Evolutionary conservation across 2,329 filamentous ascomycete genomes (phyloP).

Genomic region (Microdochium nivale): DNA sequence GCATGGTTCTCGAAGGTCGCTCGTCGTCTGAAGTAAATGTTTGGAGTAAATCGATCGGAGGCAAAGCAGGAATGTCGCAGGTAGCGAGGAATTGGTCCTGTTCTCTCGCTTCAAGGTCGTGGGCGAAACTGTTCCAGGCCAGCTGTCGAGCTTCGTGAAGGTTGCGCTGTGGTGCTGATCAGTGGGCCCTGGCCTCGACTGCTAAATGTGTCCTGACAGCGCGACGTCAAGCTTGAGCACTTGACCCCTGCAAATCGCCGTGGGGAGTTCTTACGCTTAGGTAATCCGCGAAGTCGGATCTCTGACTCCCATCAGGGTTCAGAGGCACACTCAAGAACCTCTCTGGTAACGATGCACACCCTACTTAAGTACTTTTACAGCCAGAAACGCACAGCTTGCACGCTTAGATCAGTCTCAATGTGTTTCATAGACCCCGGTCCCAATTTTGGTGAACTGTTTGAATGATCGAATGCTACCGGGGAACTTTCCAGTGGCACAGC

Average conservation of each 20-base stretch:
- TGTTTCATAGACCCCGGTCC: no score
- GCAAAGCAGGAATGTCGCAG: background rate
- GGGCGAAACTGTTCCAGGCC: background rate
- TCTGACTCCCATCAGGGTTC: no score
- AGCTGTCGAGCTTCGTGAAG: background rate
- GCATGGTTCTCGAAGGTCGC: conserved; percentile 37
- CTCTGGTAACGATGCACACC: no score
- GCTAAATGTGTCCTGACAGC: background rate
- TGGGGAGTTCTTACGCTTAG: background rate
- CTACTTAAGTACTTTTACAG: no score
- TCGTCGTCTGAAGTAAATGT: no score
- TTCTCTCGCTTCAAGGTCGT: background rate
- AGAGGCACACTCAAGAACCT: no score
- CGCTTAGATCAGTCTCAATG: no score
- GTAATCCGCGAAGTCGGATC: no score
- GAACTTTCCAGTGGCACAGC: no score
- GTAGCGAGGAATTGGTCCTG: background rate
- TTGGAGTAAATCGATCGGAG: background rate
- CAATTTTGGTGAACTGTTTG: no score
- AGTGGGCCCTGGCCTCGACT: background rate
- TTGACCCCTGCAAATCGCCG: background rate
- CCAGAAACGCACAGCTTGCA: no score
- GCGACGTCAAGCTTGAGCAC: background rate
- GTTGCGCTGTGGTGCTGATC: background rate
- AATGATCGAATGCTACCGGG: no score